Percentiles rank a stretch among this genome's conserved stretches.
Evolutionary conservation across 2,329 filamentous ascomycete species (phyloP).

Genomic region (Fusarium tricinctum): DNA sequence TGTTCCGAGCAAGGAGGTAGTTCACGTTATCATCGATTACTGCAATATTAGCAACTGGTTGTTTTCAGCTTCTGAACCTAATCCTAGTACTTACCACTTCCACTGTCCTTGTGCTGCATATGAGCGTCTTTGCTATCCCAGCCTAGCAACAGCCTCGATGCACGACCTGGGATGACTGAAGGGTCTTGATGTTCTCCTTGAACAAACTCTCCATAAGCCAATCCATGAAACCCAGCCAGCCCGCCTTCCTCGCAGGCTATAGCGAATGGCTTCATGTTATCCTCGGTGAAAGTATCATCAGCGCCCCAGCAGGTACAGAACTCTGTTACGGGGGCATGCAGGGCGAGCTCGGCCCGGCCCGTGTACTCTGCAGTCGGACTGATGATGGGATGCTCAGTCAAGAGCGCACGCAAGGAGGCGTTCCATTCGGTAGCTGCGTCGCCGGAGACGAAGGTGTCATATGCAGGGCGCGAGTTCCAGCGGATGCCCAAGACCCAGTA

Average conservation of each 20-base stretch:
- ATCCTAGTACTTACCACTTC: constrained; percentile 46
- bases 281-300: constrained; percentile 51
- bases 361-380: constrained; percentile 38
- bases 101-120: constrained; percentile 51
- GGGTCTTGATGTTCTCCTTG: constrained; percentile 50
- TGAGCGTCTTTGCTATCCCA: constrained; percentile 59
- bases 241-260: constrained; percentile 41
- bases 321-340: constrained; percentile 57
- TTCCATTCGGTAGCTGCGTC: constrained; percentile 59
- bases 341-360: constrained; percentile 45
- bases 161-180: constrained; percentile 49
- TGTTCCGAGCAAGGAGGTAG: constrained; percentile 50
- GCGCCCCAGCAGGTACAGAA: constrained; percentile 55
- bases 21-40: constrained; percentile 56
- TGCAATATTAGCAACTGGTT: constrained; percentile 28
- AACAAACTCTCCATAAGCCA: constrained; percentile 54
- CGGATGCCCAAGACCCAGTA: constrained; percentile 53
- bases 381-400: constrained; percentile 48
- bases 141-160: constrained; percentile 55
- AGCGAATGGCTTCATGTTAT: constrained; percentile 51
- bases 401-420: constrained; percentile 54
- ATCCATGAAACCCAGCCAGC: constrained; percentile 52
- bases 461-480: constrained; percentile 54
- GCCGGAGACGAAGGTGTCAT: constrained; percentile 59
- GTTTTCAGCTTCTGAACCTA: background rate